Conservation (phyloP, 768 basidiomycete genomes). For the Russula sp. region DNA sequence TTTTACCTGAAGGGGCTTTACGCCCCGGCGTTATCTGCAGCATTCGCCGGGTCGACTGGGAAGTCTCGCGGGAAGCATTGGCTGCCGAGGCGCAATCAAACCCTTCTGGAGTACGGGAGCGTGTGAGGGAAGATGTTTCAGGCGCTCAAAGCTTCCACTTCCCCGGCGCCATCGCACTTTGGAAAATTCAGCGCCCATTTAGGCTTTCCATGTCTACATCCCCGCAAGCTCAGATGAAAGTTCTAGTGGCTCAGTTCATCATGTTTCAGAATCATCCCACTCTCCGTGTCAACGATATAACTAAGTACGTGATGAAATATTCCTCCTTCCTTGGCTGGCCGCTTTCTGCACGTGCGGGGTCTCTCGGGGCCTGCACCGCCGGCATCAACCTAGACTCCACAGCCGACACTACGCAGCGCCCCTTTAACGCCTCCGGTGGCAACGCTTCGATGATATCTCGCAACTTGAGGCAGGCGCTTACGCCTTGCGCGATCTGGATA, state of each 20-base stretch:
- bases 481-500: slow-evolving; percentile 19
- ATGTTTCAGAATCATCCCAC: slow-evolving; percentile 23
- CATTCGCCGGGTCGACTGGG: background rate
- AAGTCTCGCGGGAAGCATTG: background rate
- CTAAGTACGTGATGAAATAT: slow-evolving; percentile 17
- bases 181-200: slow-evolving; percentile 21
- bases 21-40: slow-evolving; percentile 4
- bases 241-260: slow-evolving; percentile 23
- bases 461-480: slow-evolving; percentile 20
- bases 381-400: slow-evolving; percentile 4
- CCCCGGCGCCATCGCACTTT: slow-evolving; percentile 19
- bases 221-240: slow-evolving; percentile 21
- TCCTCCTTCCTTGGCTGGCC: background rate
- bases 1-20: background rate
- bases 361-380: slow-evolving; percentile 14
- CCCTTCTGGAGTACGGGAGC: slow-evolving; percentile 5
- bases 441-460: slow-evolving; percentile 17
- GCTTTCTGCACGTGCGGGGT: slow-evolving; percentile 14
- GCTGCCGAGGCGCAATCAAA: slow-evolving; percentile 16
- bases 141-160: slow-evolving; percentile 12
- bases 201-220: slow-evolving; percentile 21
- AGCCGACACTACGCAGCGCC: slow-evolving; percentile 13
- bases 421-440: slow-evolving; percentile 17
- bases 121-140: slow-evolving; percentile 11
- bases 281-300: slow-evolving; percentile 14